Base-by-base conservation (phyloP, 257 asterid genomes). In the Solanum gandarillasii region DNA sequence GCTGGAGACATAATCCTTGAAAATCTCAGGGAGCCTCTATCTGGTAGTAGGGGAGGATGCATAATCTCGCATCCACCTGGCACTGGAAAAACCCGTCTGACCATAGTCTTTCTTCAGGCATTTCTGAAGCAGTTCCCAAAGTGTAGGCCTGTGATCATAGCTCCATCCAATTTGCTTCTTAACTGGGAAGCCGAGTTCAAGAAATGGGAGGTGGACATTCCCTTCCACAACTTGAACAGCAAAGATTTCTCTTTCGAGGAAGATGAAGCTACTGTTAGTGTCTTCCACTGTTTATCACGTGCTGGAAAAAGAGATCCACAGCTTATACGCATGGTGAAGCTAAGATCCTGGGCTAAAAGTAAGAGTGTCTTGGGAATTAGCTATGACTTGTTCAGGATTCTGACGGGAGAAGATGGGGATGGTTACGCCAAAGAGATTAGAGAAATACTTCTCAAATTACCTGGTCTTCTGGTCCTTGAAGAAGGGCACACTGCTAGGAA, bases 401-500 rank as follows among this genome's bases (percentile, higher is more conserved):
- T 96, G 21, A 92, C 92, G 0, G 93, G 94, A 35, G 90, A 84
- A 20, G 79, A 83, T 67, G 67, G 35, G 52, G 78, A 91, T 34
- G 36, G 82, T 12, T 41, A 71, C 23, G 62, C 81, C 10, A 87
- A 86, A 3, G 78, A 79, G 38, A 86, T 92, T 55, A 91, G 91
- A 87, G 91, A 89, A 85, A 86, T 91, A 14, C 96, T 96, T 34
- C 90, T 96, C 10, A 93, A 94, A 83, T 34, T 75, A 25, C 96
- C 99, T 0, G 95, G 92, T 34, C 85, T 96, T 16, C 20, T 96
- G 29, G 93, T 95, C 34, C 90, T 95, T 39, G 99, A 96, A 25
- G 98, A 95, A 89, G 99, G 98, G 34, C 99, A 96, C 87, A 95
- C 95, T 3, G 94, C 99, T 3, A 89, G 99, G 8, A 96, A 94